A percentile compares a stretch with the other conserved stretches of the same genome.
Evolutionary conservation across 2,329 filamentous ascomycete genomes (phyloP).

Genomic region (Drechslerella coelobrocha): DNA sequence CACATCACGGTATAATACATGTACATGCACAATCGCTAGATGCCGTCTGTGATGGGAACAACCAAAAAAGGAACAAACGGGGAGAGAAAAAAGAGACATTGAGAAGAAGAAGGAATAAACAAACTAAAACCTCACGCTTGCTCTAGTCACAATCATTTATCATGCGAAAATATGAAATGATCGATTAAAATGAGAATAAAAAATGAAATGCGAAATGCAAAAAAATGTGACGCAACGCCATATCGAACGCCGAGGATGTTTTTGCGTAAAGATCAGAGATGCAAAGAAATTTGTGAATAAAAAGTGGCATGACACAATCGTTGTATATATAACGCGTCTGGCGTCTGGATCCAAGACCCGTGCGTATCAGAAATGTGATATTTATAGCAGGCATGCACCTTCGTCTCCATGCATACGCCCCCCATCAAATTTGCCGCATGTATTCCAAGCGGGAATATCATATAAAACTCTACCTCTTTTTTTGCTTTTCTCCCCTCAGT

Average conservation of each 20-base stretch:
- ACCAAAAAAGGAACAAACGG: neutral
- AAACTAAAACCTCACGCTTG: slow-evolving; percentile 3
- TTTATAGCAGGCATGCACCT: neutral
- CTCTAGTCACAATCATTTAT: slow-evolving; percentile 3
- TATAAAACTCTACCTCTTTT: too few relatives aligned
- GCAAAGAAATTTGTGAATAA: neutral
- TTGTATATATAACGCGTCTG: too few relatives aligned
- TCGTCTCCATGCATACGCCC: too few relatives aligned
- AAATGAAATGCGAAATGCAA: neutral
- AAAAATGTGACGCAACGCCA: neutral
- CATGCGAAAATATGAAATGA: neutral
- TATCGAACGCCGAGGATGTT: neutral
- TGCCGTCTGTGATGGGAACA: too few relatives aligned
- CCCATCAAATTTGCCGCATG: too few relatives aligned
- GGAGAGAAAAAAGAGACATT: neutral
- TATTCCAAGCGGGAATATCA: too few relatives aligned
- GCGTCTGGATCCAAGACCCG: too few relatives aligned
- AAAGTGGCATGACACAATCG: too few relatives aligned
- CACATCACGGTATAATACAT: too few relatives aligned
- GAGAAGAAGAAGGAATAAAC: neutral
- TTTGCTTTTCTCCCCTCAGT: too few relatives aligned
- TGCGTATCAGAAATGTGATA: neutral
- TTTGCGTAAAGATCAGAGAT: neutral
- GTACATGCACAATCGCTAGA: too few relatives aligned
- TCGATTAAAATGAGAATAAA: neutral